Evolutionary conservation across 495 filamentous ascomycete species (phyloP).

Genomic region (Penicillium pulvis): DNA sequence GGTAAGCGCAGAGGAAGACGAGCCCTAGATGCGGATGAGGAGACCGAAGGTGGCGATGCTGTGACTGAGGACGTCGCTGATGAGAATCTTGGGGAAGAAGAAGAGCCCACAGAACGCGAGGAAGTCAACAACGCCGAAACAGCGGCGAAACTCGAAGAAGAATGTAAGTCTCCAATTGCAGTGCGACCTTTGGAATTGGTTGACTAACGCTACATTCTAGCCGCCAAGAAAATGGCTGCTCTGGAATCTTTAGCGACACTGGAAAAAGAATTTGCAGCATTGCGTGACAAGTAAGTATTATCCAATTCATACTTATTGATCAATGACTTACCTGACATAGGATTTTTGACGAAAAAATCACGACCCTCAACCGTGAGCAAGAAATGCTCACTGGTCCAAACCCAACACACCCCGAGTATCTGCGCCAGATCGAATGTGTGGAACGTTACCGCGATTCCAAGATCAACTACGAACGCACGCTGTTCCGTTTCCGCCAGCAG

Average conservation of each 20-base stretch:
- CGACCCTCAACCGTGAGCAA: constrained; percentile 79
- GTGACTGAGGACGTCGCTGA: constrained; percentile 34
- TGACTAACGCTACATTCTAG: constrained; percentile 42
- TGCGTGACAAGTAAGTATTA: constrained; percentile 76
- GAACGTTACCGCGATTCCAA: constrained; percentile 78
- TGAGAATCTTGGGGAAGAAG: constrained; percentile 47
- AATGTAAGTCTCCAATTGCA: constrained; percentile 62
- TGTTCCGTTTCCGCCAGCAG: constrained; percentile 71
- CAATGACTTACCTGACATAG: constrained; percentile 45
- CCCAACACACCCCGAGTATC: constrained; percentile 83
- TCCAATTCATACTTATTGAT: background rate
- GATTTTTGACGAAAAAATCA: constrained; percentile 83
- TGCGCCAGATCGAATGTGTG: constrained; percentile 82
- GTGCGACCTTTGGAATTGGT: constrained; percentile 38
- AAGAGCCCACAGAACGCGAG: constrained; percentile 45
- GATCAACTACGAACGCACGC: constrained; percentile 69
- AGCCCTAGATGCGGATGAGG: constrained; percentile 41
- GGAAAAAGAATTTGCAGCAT: constrained; percentile 80
- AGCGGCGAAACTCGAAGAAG: constrained; percentile 58
- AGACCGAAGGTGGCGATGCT: constrained; percentile 32
- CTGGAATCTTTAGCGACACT: constrained; percentile 76
- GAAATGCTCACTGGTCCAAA: constrained; percentile 74
- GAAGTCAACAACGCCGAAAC: constrained; percentile 45
- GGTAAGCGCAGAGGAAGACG: constrained; percentile 49
- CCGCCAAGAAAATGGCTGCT: constrained; percentile 75